Percentiles rank a stretch among this genome's conserved stretches.
phyloP scores from a whole-genome alignment of 2,329 filamentous ascomycete genomes.

The Trichophyton simii region DNA sequence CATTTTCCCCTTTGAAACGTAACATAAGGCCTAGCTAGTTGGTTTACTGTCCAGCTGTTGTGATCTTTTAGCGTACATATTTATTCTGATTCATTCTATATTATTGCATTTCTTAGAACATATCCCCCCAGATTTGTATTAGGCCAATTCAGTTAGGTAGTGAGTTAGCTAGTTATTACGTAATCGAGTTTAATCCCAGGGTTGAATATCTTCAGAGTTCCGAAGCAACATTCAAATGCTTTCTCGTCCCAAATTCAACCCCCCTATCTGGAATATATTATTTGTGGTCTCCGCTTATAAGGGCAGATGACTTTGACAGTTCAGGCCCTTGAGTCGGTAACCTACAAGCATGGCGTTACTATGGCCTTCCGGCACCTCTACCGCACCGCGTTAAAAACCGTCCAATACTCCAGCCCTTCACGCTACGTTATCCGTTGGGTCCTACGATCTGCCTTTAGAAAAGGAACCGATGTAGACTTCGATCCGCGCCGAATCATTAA shows the following conservation, averaged over 20 bases:
- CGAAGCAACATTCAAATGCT: neutral
- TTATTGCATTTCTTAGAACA: no score
- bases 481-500: constrained; percentile 31
- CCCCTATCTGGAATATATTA: neutral
- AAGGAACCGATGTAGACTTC: constrained; percentile 25
- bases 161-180: neutral
- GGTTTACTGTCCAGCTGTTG: neutral
- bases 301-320: constrained; percentile 12
- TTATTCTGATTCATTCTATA: neutral
- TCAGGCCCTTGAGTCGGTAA: constrained; percentile 9
- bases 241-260: neutral
- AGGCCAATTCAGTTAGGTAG: no score
- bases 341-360: constrained; percentile 26
- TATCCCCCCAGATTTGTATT: no score
- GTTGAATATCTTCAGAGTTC: neutral
- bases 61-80: neutral
- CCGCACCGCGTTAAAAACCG: constrained; percentile 40
- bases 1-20: constrained; percentile 3
- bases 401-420: constrained; percentile 46
- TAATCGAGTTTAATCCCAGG: neutral
- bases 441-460: constrained; percentile 33
- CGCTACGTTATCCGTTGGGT: constrained; percentile 41
- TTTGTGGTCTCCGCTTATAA: neutral
- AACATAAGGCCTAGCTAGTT: neutral
- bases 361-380: constrained; percentile 48